Evolutionary conservation across 106 monocot genomes (phyloP), one percentile per base, ranked within the genome.

Genomic region (Dioscorea dumetorum): DNA sequence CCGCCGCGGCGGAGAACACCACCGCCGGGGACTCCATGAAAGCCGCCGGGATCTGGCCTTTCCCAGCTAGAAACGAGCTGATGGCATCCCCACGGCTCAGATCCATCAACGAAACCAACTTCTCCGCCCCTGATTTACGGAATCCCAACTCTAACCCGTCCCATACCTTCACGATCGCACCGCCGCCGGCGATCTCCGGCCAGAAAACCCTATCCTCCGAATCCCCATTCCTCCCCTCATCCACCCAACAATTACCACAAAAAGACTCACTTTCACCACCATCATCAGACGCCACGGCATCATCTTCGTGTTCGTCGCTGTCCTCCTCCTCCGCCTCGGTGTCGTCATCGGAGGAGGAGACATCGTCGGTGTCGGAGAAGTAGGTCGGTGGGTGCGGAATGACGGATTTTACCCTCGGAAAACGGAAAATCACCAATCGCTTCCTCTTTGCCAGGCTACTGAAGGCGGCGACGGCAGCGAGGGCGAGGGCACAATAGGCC

Each of bases 261-360:
- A 41, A 41, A 6, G 41, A 41, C 3, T 41, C 41, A 6, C 41
- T 41, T 10, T 41, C 41, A 41, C 6, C 41, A 41, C 6, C 41
- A 41, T 41, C 41, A 41, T 41, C 41, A 10, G 41, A 41, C 41
- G 35, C 64, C 48, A 19, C 3, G 28, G 28, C 28, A 28, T 28
- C 28, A 28, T 28, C 64, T 64, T 33, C 64, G 5, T 41, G 18
- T 5, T 64, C 64, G n/a, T 64, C 13, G 15, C n/a, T 16, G n/a
- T 21, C 64, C 17, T 64, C 64, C 3, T 64, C 41, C 6, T 64
- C 64, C 34, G 0, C 33, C 17, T 34, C 63, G 24, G 15, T 33
- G 64, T 64, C 64, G 35, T 35, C 64, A 17, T 60, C 60, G 60
- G 62, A 62, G 17, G 62, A 62, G 31, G 17, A 62, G 28, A 31